These are phyloP conservation scores for Setomelanomma holmii DNA, from an alignment of 2,329 filamentous ascomycete species.

Conservation along the genomic window DNA sequence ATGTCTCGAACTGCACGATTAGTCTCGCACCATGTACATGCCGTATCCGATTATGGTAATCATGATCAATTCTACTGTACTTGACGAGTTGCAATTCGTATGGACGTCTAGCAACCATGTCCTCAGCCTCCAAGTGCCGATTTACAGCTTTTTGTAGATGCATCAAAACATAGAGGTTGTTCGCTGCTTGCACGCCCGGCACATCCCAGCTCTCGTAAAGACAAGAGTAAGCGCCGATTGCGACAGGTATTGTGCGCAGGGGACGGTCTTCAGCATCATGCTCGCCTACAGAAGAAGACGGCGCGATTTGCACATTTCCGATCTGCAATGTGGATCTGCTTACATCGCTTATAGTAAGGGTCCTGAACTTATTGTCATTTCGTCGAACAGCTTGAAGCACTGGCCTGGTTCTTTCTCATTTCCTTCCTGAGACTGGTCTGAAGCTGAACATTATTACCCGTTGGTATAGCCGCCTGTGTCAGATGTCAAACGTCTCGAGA, in stretches of 20 bases:
- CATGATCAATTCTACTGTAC: no score
- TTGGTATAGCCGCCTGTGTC: slow-evolving; percentile 20
- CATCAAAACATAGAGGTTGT: background rate
- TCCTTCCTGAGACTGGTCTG: slow-evolving; percentile 10
- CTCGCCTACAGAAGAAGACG: background rate
- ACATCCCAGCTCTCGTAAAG: background rate
- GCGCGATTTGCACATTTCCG: slow-evolving; percentile 1
- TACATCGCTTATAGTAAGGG: background rate
- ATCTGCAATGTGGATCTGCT: background rate
- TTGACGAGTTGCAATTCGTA: no score
- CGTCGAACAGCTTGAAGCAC: slow-evolving; percentile 1
- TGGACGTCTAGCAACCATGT: background rate
- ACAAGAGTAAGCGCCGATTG: background rate
- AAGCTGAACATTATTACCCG: slow-evolving; percentile 18
- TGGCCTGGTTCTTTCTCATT: background rate
- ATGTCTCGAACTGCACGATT: background rate
- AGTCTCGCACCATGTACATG: background rate
- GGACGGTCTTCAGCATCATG: background rate
- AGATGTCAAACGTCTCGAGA: slow-evolving; percentile 37
- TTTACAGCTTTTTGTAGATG: background rate
- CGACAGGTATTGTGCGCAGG: background rate
- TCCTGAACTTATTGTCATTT: background rate
- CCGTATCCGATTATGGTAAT: no score
- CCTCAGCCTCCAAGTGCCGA: background rate
- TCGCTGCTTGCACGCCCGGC: background rate